phyloP scores from a whole-genome alignment of 768 basidiomycete species.

The Boletellus emodensis region DNA sequence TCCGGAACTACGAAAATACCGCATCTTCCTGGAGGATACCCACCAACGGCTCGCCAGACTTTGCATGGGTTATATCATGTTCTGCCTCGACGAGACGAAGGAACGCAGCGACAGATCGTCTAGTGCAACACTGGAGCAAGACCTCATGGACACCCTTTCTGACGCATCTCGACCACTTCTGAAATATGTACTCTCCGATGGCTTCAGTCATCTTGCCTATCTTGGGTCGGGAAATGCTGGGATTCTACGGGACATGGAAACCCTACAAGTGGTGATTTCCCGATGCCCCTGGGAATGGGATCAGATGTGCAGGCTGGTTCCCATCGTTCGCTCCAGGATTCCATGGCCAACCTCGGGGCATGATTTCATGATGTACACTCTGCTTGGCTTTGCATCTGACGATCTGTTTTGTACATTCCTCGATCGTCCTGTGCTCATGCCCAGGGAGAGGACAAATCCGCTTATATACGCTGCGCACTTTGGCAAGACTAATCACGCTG shows the following conservation, averaged over 20 bases:
- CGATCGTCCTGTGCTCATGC: not conserved
- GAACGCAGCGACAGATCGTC: not conserved
- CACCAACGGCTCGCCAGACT: slow-evolving; percentile 6
- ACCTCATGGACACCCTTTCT: not conserved
- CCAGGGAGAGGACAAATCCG: not conserved
- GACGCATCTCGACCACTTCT: not conserved
- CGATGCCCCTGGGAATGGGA: slow-evolving; percentile 1
- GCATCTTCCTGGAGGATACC: slow-evolving; percentile 4
- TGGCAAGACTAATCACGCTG: not conserved
- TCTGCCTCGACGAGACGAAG: slow-evolving; percentile 7
- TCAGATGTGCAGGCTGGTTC: not conserved
- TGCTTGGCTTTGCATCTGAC: slow-evolving; percentile 4
- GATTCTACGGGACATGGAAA: slow-evolving; percentile 3
- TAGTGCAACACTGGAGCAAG: not conserved
- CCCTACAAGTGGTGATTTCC: not conserved
- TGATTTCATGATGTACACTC: slow-evolving; percentile 1
- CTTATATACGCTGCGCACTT: slow-evolving; percentile 5
- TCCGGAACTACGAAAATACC: not conserved
- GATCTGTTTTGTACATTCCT: not conserved
- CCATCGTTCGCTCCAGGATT: not conserved
- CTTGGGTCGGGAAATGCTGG: not conserved
- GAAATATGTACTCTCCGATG: slow-evolving; percentile 8
- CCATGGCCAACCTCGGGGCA: slow-evolving; percentile 6
- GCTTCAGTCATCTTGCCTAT: not conserved
- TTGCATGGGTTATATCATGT: slow-evolving; percentile 6